Base-by-base conservation (phyloP, 257 asterid genomes). In the Nicotiana otophora region DNA sequence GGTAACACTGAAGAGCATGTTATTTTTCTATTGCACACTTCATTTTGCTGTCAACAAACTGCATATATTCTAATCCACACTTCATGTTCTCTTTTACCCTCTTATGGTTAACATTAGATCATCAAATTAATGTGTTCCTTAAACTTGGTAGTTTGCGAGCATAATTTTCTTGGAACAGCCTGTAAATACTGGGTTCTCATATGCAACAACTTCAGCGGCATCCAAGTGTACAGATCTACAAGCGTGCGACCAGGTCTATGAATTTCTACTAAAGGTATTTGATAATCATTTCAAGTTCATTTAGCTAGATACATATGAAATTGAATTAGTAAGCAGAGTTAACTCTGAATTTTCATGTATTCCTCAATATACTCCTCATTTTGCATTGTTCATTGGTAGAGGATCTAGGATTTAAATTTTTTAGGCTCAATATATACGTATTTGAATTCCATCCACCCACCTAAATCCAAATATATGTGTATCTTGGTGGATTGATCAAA, bases 161-260 rank as follows among this genome's bases (percentile, higher is more conserved):
- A 78, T 87, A 20, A 58, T 87, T n/a, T 83, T 85, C 14, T 63
- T 87, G 64, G 90, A 87, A 28, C 60, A 69, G 7, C 88, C 90
- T 0, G 85, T 63, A 9, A 84, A 84, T 1, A 82, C 87, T 36
- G 88, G 90, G 14, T 87, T 81, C 54, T 83, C 90, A 1, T 87
- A 87, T 82, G 67, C 88, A 39, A 83, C 82, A 10, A 85, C 83
- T 2, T 3, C 23, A 4, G 69, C 80, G 19, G 81, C 81, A 2
- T 74, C 76, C n/a, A 16, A 20, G 1, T 68, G 84, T 16, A 81
- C 88, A 1, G 86, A 84, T 28, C 36, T 80, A 14, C 82, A 87
- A 81, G 58, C 88, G 0, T 65, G 51, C 0, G 39, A 70, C 1
- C 83, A 83, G 1, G 72, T 75, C 31, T 86, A 86, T 60, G 65